Conservation (phyloP, 306 rosid genomes). For the Vigna trinervia region DNA sequence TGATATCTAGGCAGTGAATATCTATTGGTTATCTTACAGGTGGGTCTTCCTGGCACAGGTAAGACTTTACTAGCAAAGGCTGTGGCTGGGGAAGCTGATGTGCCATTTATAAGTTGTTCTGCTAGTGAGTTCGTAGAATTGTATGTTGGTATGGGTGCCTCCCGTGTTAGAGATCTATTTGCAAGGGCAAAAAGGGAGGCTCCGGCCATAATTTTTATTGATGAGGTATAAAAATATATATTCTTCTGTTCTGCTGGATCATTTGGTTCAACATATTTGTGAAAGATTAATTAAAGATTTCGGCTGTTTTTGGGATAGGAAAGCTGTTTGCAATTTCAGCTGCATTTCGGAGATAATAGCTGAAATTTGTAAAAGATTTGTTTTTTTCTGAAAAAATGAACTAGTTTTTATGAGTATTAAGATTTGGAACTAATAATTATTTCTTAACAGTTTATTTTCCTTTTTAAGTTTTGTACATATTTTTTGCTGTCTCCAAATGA, state of each 20-base stretch:
- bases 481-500: too few species aligned
- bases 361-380: too few species aligned
- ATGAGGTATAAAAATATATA: slow-evolving; percentile 68
- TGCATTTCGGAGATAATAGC: too few species aligned
- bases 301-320: too few species aligned
- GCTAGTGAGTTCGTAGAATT: slow-evolving; percentile 98
- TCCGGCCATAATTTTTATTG: slow-evolving; percentile 94
- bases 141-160: slow-evolving; percentile 99
- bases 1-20: slow-evolving; percentile 31
- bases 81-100: slow-evolving; percentile 99
- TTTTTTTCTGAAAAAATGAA: too few species aligned
- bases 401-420: too few species aligned
- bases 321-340: too few species aligned
- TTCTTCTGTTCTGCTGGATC: slow-evolving; percentile 26
- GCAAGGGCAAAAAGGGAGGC: slow-evolving; percentile 97
- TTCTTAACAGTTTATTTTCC: too few species aligned
- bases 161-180: slow-evolving; percentile 98
- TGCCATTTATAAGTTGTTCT: slow-evolving; percentile 96
- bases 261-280: slow-evolving; percentile 23
- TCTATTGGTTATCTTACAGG: slow-evolving; percentile 65
- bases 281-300: too few species aligned
- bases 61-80: slow-evolving; percentile 99
- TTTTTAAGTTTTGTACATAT: too few species aligned
- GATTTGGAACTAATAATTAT: too few species aligned
- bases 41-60: slow-evolving; percentile 99